Percentiles rank a stretch among this genome's conserved stretches.
Conservation (phyloP, 192 early-diverging fungal species). For the Lobosporangium transversale region DNA sequence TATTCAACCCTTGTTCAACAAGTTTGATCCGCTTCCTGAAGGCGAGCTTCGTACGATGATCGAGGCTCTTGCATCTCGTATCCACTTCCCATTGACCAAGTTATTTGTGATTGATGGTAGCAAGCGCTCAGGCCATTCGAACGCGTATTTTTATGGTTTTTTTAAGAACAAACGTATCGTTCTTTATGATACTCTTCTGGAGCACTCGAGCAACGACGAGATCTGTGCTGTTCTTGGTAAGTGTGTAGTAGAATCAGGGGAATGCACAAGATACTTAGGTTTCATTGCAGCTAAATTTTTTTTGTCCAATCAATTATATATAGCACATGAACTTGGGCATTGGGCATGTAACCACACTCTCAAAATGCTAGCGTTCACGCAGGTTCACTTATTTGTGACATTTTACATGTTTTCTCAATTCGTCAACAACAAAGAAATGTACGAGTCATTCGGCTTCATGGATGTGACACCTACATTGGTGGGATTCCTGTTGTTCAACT, state of each 20-base stretch:
- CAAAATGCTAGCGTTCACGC: conserved; percentile 75
- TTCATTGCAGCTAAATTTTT: not conserved
- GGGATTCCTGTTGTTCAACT: conserved; percentile 93
- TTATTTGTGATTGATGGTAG: conserved; percentile 96
- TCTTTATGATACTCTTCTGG: conserved; percentile 91
- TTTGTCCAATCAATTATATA: not conserved
- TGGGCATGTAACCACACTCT: conserved; percentile 90
- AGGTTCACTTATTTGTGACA: conserved; percentile 79
- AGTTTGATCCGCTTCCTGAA: conserved; percentile 84
- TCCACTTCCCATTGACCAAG: conserved; percentile 93
- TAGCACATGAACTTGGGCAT: conserved; percentile 96
- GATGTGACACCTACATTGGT: conserved; percentile 78
- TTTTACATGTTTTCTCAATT: conserved; percentile 84
- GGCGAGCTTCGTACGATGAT: conserved; percentile 85
- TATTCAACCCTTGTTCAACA: conserved; percentile 99
- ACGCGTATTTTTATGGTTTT: conserved; percentile 97
- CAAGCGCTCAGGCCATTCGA: conserved; percentile 90
- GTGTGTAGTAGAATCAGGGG: conserved; percentile 6
- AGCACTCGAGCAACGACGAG: conserved; percentile 85
- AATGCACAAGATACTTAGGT: no score
- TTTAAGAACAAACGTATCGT: conserved; percentile 98
- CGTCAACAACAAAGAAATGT: conserved; percentile 79
- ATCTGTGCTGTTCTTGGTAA: conserved; percentile 92
- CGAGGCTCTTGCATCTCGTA: conserved; percentile 79
- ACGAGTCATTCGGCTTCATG: conserved; percentile 87